Percentiles rank a stretch among this genome's conserved stretches.
These are phyloP conservation scores for Ceratocystis cacaofunesta DNA, from an alignment of 2,329 filamentous ascomycete genomes.

Conservation along the genomic window DNA sequence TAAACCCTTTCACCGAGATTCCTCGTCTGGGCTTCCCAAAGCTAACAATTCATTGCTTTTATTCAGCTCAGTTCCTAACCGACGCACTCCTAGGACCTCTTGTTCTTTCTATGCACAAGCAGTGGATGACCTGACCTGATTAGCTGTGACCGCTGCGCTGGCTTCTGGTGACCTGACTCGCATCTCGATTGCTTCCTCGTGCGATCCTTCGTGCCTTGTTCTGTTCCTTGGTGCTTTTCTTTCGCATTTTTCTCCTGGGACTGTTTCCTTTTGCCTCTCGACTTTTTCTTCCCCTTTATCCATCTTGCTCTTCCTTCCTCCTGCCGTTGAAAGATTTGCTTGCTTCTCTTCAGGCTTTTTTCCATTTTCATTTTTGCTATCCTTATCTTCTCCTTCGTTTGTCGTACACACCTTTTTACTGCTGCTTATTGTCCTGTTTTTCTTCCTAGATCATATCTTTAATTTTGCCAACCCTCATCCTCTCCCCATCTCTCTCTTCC, in stretches of 20 bases:
- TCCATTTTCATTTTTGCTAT: background rate
- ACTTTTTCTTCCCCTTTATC: background rate
- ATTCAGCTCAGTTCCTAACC: too few relatives aligned
- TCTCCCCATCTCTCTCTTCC: background rate
- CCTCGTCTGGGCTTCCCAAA: background rate
- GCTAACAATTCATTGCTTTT: too few relatives aligned
- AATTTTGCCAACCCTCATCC: background rate
- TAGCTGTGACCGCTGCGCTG: too few relatives aligned
- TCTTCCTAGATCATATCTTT: background rate
- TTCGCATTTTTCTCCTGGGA: background rate
- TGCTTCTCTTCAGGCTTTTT: background rate
- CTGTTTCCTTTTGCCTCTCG: background rate
- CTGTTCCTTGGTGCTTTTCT: background rate
- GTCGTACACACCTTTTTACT: background rate
- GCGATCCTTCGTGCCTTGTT: constrained; percentile 6
- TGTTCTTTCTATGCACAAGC: background rate
- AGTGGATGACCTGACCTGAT: background rate
- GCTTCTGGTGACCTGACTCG: background rate
- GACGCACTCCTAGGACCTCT: background rate
- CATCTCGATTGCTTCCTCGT: constrained; percentile 1
- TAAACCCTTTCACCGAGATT: background rate
- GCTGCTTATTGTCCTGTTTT: background rate
- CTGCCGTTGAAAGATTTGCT: background rate
- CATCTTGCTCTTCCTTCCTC: background rate
- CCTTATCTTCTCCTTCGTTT: background rate